These are phyloP conservation scores for Xylaria cubensis DNA, from an alignment of 495 filamentous ascomycete genomes.

Conservation along the genomic window DNA sequence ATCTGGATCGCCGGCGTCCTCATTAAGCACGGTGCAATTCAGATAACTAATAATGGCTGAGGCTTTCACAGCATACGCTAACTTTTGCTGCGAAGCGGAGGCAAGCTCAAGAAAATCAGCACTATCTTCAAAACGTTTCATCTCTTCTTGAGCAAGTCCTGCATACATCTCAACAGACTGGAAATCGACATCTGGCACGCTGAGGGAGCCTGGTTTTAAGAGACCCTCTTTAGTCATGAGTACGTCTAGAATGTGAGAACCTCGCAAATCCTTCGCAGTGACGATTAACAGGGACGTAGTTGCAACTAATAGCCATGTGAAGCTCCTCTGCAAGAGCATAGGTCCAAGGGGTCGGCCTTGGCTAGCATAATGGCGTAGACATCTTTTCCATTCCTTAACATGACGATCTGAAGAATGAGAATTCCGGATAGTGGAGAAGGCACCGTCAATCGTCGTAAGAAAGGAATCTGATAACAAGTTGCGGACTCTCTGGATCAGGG, in stretches of 20 bases:
- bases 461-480: constrained; percentile 81
- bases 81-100: constrained; percentile 83
- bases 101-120: constrained; percentile 87
- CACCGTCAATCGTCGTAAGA: constrained; percentile 80
- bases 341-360: constrained; percentile 82
- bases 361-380: constrained; percentile 79
- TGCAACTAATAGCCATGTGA: constrained; percentile 82
- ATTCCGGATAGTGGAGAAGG: constrained; percentile 82
- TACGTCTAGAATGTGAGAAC: constrained; percentile 75
- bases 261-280: constrained; percentile 62
- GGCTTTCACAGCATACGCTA: constrained; percentile 86
- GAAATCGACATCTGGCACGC: constrained; percentile 54
- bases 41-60: constrained; percentile 82
- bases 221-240: constrained; percentile 62
- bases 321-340: constrained; percentile 87
- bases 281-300: constrained; percentile 74
- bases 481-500: constrained; percentile 70
- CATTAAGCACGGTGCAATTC: constrained; percentile 80
- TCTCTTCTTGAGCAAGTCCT: constrained; percentile 77
- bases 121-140: constrained; percentile 84
- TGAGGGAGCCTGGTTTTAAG: constrained; percentile 45
- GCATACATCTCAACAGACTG: constrained; percentile 72
- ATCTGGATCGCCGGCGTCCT: constrained; percentile 79
- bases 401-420: constrained; percentile 57
- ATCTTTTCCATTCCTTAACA: constrained; percentile 79